Evolutionary conservation across 345 rosid species (phyloP).

Genomic region (Eucalyptus microcorys): DNA sequence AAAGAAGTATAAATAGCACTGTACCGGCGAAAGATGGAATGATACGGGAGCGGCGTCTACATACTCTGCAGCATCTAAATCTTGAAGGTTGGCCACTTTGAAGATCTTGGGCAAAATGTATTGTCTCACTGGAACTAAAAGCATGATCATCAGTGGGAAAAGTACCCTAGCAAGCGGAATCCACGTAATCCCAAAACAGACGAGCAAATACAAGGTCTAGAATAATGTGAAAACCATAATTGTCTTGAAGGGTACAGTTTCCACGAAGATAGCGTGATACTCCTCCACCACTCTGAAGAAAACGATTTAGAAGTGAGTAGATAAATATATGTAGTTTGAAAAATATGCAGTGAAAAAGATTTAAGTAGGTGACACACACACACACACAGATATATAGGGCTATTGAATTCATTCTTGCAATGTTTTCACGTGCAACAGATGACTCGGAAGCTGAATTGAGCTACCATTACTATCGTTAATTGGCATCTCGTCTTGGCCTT

Average conservation of each 20-base stretch:
- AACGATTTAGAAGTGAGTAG: neutral
- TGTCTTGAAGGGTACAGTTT: conserved; percentile 80
- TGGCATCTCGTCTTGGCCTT: too few species aligned
- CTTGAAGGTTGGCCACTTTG: conserved; percentile 84
- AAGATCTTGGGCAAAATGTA: conserved; percentile 70
- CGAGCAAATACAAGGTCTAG: conserved; percentile 61
- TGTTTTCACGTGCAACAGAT: too few species aligned
- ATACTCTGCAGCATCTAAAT: conserved; percentile 85
- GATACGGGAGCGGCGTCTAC: conserved; percentile 80
- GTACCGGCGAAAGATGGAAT: conserved; percentile 53
- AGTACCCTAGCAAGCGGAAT: conserved; percentile 84
- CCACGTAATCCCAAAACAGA: conserved; percentile 92
- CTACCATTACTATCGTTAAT: too few species aligned
- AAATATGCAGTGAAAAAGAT: neutral
- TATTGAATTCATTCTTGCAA: too few species aligned
- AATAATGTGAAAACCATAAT: conserved; percentile 63
- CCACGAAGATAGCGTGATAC: conserved; percentile 65
- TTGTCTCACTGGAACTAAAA: conserved; percentile 82
- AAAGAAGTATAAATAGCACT: neutral
- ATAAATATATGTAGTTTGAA: neutral
- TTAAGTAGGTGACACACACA: neutral
- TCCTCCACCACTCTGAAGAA: conserved; percentile 65
- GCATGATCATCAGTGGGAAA: conserved; percentile 66
- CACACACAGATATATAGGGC: too few species aligned
- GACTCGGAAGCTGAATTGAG: too few species aligned